These are phyloP conservation scores for Cavenderia fasciculata DNA, from an alignment of 78 protist genomes.

Conservation along the genomic window DNA sequence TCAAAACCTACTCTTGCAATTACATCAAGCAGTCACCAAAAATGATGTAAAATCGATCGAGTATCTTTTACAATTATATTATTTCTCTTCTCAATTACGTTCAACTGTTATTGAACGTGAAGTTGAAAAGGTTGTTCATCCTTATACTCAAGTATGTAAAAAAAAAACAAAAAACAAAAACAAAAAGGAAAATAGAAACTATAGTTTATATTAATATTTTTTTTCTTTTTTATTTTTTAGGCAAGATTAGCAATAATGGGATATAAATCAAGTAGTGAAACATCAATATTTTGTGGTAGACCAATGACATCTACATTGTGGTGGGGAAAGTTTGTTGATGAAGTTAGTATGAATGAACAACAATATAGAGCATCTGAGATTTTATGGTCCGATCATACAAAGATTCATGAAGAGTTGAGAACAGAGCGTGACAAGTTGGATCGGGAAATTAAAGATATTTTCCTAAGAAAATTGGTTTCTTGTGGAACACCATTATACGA, in stretches of 20 bases:
- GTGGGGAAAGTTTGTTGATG: slow-evolving; percentile 69
- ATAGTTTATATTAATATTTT: background rate
- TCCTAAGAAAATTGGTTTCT: slow-evolving; percentile 31
- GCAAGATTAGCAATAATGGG: slow-evolving; percentile 69
- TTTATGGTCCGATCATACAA: slow-evolving; percentile 57
- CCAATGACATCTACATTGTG: slow-evolving; percentile 54
- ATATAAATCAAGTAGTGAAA: slow-evolving; percentile 38
- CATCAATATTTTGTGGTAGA: slow-evolving; percentile 22
- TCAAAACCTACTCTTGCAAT: slow-evolving; percentile 24
- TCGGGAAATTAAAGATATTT: slow-evolving; percentile 55
- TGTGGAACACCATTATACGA: background rate
- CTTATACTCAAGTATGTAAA: slow-evolving; percentile 57
- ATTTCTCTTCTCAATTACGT: slow-evolving; percentile 50
- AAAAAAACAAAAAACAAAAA: background rate
- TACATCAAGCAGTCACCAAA: slow-evolving; percentile 22
- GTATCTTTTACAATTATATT: slow-evolving; percentile 51
- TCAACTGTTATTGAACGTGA: slow-evolving; percentile 63
- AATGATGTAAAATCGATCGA: slow-evolving; percentile 38
- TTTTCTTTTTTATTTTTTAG: background rate
- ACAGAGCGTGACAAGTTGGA: slow-evolving; percentile 47
- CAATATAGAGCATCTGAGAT: slow-evolving; percentile 65
- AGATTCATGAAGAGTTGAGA: slow-evolving; percentile 48
- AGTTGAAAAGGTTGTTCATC: slow-evolving; percentile 70
- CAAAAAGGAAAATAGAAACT: too few species aligned
- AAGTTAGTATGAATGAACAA: slow-evolving; percentile 49